A percentile compares a stretch with the other conserved stretches of the same genome.
phyloP scores from a whole-genome alignment of 164 flowering plant genomes.

The Saururus chinensis region DNA sequence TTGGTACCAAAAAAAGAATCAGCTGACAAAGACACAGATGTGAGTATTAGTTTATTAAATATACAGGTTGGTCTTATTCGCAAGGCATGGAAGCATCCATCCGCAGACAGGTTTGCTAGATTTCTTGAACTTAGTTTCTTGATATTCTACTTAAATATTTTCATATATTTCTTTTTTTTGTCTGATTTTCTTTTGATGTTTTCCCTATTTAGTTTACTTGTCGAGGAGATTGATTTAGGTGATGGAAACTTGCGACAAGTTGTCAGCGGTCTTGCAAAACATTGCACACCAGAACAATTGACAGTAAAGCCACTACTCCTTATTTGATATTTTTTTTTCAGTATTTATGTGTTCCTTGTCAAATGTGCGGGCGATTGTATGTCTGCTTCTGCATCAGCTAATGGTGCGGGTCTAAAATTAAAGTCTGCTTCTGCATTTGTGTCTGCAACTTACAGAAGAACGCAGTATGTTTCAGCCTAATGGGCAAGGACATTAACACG shows the following conservation, averaged over 20 bases:
- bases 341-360: no score
- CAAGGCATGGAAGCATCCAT: constrained; percentile 97
- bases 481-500: no score
- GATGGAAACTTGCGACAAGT: constrained; percentile 79
- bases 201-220: constrained; percentile 54
- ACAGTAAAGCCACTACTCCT: constrained; percentile 28
- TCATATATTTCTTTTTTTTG: not conserved
- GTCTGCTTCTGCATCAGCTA: no score
- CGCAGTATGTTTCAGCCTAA: no score
- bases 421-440: no score
- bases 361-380: no score
- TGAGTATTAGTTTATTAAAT: constrained; percentile 67
- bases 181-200: not conserved
- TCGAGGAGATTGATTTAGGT: constrained; percentile 96
- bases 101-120: constrained; percentile 83
- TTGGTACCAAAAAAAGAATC: constrained; percentile 41
- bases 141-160: not conserved
- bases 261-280: constrained; percentile 95
- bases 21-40: constrained; percentile 51
- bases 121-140: not conserved
- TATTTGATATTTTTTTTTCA: not conserved
- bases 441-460: no score
- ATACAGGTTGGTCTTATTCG: constrained; percentile 84
- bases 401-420: no score
- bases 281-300: constrained; percentile 62